A percentile compares a stretch with the other conserved stretches of the same genome.
Conservation (phyloP, 441 rosid genomes). For the Sinapis alba region DNA sequence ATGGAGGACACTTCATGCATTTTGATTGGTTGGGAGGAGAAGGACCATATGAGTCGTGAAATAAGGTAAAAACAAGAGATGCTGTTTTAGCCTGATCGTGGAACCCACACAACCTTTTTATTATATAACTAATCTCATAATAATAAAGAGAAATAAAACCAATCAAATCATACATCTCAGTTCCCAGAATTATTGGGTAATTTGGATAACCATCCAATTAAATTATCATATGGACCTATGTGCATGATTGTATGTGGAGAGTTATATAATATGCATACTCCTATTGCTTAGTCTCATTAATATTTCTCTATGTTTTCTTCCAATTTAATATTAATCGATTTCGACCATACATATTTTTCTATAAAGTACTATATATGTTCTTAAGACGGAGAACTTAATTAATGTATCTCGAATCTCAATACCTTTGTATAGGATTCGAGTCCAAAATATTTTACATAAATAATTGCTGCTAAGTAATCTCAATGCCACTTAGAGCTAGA, state of each 20-base stretch:
- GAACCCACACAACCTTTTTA: constrained; percentile 28
- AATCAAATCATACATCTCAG: constrained; percentile 30
- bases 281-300: not conserved
- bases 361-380: not conserved
- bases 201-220: constrained; percentile 37
- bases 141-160: constrained; percentile 20
- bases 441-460: constrained; percentile 13
- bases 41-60: constrained; percentile 33
- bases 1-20: constrained; percentile 35
- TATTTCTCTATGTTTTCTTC: not conserved
- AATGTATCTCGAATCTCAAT: constrained; percentile 32
- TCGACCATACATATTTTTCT: not conserved
- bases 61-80: constrained; percentile 38
- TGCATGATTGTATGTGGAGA: constrained; percentile 19
- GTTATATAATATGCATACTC: not conserved
- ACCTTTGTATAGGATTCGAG: constrained; percentile 26
- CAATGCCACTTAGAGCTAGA: constrained; percentile 12
- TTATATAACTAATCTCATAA: not conserved
- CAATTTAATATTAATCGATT: not conserved
- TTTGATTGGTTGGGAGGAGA: constrained; percentile 26
- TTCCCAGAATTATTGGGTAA: constrained; percentile 35
- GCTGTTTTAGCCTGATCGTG: constrained; percentile 34
- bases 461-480: not conserved
- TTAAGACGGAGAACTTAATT: not conserved
- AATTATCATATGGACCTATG: constrained; percentile 22